Evolutionary conservation across 1,139 yeast species (phyloP), one percentile per base, ranked within the genome.

Genomic region (Wickerhamomyces sp.): DNA sequence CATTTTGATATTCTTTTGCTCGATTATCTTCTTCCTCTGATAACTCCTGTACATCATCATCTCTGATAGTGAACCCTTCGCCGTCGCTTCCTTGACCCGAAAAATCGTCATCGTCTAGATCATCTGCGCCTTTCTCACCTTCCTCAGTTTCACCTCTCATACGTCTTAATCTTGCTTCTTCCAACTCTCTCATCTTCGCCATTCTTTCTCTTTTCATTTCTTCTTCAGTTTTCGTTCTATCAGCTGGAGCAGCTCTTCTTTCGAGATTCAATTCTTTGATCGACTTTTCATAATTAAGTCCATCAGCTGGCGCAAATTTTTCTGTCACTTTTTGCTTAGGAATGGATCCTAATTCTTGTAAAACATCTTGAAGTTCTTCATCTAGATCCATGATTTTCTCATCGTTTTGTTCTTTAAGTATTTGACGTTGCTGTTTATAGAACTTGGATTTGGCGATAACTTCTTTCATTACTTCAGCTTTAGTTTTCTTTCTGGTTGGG

Each of bases 391-490:
- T 78, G 38, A 90, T 85, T 21, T 79, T 73, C 33, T 78, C 82
- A 52, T 79, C 83, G 31, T 84, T 75, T 55, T 81, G 76, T 39
- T 80, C 81, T 52, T 85, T 86, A 36, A 80, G 77, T 56, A 74
- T 68, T 63, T 94, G 97, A 56, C 98, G 78, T 63, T 89, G 95
- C 37, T 81, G 82, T 59, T 89, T 92, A 64, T 90, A 78, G 60
- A 79, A 78, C 59, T 94, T 94, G 10, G 97, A 88, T 63, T 94
- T 94, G 31, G 97, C 96, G 47, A 94, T 92, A 41, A 94, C 78
- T 61, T 94, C 99, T 54, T 87, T 81, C 98, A 94, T 92, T 31
- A 94, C 95, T 61, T 94, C 98, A 33, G 88, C 86, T 59, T 92
- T 90, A 24, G 92, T 76, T 65, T 89, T 94, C 60, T 84, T 87